Percentiles rank a stretch among this genome's conserved stretches.
Conservation (phyloP, 106 monocot species). For the Chionographis japonica region DNA sequence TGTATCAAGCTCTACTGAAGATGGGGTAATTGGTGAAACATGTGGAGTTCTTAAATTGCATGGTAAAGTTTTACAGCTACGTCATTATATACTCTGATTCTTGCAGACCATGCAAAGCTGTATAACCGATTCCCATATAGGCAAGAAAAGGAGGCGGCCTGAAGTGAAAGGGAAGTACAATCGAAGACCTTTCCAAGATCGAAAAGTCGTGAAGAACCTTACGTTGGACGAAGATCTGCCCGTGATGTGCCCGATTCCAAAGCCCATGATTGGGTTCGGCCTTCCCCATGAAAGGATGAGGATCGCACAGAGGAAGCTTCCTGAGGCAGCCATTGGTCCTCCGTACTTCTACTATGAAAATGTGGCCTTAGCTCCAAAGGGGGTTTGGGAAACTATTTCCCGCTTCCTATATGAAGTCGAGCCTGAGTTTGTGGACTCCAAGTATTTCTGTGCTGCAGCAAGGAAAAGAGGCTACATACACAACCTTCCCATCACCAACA, state of each 20-base stretch:
- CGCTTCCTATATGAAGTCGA: slow-evolving; percentile 43
- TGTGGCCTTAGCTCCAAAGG: slow-evolving; percentile 77
- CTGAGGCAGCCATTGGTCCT: slow-evolving; percentile 59
- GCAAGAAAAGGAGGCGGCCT: background rate
- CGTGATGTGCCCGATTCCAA: slow-evolving; percentile 28
- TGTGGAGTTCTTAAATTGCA: background rate
- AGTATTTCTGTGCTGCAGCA: slow-evolving; percentile 57
- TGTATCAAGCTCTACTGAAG: slow-evolving; percentile 1
- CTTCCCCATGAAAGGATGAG: slow-evolving; percentile 36
- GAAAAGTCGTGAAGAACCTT: background rate
- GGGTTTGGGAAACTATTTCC: slow-evolving; percentile 48
- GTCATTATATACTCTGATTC: background rate
- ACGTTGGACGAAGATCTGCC: background rate
- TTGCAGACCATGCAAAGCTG: background rate
- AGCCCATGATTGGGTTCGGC: slow-evolving; percentile 80
- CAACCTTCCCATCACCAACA: slow-evolving; percentile 51
- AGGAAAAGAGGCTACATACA: slow-evolving; percentile 65
- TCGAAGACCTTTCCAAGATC: background rate
- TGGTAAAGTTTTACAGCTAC: background rate
- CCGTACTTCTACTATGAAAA: slow-evolving; percentile 93
- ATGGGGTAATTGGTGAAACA: slow-evolving; percentile 4
- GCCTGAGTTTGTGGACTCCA: slow-evolving; percentile 72
- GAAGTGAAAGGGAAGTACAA: background rate
- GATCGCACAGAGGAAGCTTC: slow-evolving; percentile 33
- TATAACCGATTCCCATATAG: background rate